Conservation (phyloP, 805 yeast species). For the Candida jianshihensis region DNA sequence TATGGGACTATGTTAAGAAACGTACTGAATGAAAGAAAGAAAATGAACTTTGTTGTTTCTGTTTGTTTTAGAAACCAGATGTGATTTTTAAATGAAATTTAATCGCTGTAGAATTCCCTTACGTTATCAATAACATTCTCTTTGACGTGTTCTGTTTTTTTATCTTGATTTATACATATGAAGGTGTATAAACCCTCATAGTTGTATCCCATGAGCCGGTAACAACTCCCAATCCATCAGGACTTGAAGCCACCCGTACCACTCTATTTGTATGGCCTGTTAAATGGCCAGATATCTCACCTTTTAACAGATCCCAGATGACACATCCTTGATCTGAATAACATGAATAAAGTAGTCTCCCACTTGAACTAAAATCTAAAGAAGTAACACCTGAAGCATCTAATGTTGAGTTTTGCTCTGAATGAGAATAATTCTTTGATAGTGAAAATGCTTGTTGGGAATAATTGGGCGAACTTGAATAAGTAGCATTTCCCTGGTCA, state of each 20-base stretch:
- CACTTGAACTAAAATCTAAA: constrained; percentile 65
- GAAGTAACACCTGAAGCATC: constrained; percentile 69
- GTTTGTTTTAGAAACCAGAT: too few relatives aligned
- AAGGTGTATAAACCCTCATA: constrained; percentile 55
- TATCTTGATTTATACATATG: constrained; percentile 12
- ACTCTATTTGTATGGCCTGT: constrained; percentile 60
- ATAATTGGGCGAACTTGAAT: too few relatives aligned
- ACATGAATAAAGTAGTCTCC: constrained; percentile 67
- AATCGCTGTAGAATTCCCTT: too few relatives aligned
- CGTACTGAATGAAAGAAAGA: constrained; percentile 32
- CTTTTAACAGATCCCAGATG: constrained; percentile 70
- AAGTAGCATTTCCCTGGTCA: too few relatives aligned
- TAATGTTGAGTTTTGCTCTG: constrained; percentile 20
- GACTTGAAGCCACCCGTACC: constrained; percentile 56
- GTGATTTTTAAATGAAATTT: too few relatives aligned
- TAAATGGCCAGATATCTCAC: constrained; percentile 56
- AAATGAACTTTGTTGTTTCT: background rate
- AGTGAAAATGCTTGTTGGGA: constrained; percentile 15
- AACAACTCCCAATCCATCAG: constrained; percentile 69
- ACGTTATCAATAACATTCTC: too few relatives aligned
- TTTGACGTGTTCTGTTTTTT: background rate
- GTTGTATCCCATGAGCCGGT: constrained; percentile 82
- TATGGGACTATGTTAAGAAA: constrained; percentile 90
- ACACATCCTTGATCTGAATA: constrained; percentile 71
- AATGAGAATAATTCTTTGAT: constrained; percentile 21